Base-by-base conservation (phyloP, 495 filamentous ascomycete species). In the Parathielavia appendiculata region DNA sequence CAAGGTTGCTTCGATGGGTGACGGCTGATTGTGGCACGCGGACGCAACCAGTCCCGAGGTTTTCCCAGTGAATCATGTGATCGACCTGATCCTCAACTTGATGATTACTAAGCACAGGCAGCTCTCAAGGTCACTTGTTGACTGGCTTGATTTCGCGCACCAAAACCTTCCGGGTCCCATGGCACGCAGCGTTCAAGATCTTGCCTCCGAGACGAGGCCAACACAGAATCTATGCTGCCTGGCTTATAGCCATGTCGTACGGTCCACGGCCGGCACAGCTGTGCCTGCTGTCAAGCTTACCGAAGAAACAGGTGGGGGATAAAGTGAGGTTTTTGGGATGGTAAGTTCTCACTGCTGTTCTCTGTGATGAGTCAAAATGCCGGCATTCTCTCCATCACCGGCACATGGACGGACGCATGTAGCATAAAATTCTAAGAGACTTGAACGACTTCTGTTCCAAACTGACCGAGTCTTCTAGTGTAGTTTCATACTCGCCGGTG, bases 251-350 rank as follows among this genome's bases (percentile, higher is more conserved):
- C 54, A 86, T 85, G 80, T 73, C 72, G 51, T 79, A 75, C 58
- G 76, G 79, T 5, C 87, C 87, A 20, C 72, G 80, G 36, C 83
- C 90, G 19, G 87, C 86, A 11, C 77, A 72, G 41, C 79, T 89
- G 39, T 83, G 82, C 56, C 83, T 91, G 56, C 79, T 96, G 44
- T 83, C 81, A 17, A 75, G 82, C 35, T 75, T 96, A 7, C 72
- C 75, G 16, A 69, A 65, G 30, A 74, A 77, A 38, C 72, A 78
- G 22, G 63, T 76, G 16, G 85, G 87, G 38, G 76, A 82, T 14
- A 97, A 97, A 72, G 83, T 97, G 58, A 85, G 92, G 53, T 96
- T 97, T 72, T 77, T 97, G 23, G 92, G 91, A 71, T 97, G 92
- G 91, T 93, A 79, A 75, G 84, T 70, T 63, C 66, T 64, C 51